A percentile compares a stretch with the other conserved stretches of the same genome.
Evolutionary conservation across 306 rosid genomes (phyloP).

Genomic region (Rosa lucieae): DNA sequence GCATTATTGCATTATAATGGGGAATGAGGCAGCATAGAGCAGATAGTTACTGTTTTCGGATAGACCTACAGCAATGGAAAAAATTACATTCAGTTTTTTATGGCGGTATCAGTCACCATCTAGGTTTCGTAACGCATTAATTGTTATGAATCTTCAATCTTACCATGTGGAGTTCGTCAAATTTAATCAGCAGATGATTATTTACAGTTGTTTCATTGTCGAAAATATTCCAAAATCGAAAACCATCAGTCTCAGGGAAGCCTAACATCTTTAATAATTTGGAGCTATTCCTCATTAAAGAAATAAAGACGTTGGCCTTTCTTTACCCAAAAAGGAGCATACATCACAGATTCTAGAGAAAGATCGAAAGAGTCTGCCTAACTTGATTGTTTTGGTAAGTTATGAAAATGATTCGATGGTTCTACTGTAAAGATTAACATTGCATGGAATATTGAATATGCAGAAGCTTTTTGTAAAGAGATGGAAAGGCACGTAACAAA

Average conservation of each 20-base stretch:
- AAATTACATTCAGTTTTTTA: background rate
- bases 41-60: background rate
- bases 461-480: constrained; percentile 1
- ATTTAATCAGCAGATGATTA: background rate
- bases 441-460: background rate
- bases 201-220: background rate
- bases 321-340: background rate
- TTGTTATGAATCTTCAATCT: background rate
- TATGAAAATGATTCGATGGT: background rate
- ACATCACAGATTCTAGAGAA: background rate
- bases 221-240: background rate
- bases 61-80: background rate
- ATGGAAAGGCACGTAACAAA: background rate
- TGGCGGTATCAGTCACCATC: background rate
- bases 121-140: background rate
- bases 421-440: background rate
- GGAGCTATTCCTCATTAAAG: background rate
- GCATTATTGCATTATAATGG: constrained; percentile 3
- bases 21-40: background rate
- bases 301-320: background rate
- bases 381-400: background rate
- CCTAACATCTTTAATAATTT: background rate
- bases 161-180: background rate
- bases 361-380: background rate
- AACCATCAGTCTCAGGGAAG: background rate